Base-by-base conservation (phyloP, 2,329 filamentous ascomycete species). In the Chrysosporium queenslandicum region DNA sequence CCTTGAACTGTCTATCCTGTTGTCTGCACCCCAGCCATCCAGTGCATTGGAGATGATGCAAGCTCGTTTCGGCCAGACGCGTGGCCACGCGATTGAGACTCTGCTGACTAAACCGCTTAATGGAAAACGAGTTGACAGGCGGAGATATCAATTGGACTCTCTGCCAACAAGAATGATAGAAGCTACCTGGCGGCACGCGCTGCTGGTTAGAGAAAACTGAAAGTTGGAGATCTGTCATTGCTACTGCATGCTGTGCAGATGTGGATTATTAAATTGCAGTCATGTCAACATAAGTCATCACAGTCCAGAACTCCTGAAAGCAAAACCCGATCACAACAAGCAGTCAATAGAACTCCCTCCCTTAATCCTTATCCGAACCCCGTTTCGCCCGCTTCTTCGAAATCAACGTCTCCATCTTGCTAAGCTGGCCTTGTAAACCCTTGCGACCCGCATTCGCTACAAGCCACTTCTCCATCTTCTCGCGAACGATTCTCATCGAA, bases 391-490 rank as follows among this genome's bases (percentile, higher is more conserved):
- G 74, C 53, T 68, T 69, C 64, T 81, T 85, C 55, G 76, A 76
- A 59, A 94, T 75, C 32, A 83, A 71, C 21, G 75, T 80, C 68
- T 87, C 85, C 63, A 96, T 74, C 45, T 87, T 73, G 53, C 71
- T 66, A 30, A 83, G 68, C 61, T 78, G 69, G 11, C 68, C 68
- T 60, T 77, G 77, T 60, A 83, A 65, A 69, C 63, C 86, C 0
- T 90, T 90, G 63, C 82, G 85, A 72, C 95, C 90, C 58, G 85
- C 86, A 66, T 94, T 92, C 8, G 66, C 76, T 69, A 85, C 83
- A 52, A 97, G 71, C 85, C 87, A 94, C 1, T 53, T 63, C 72
- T 96, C 90, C 89, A 97, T 95, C 63, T 75, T 76, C 71, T 86
- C 81, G 56, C 91, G 77, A 11, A 86, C 74, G 25, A 64, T 66